A percentile compares a stretch with the other conserved stretches of the same genome.
These are phyloP conservation scores for Hortiboletus campestris DNA, from an alignment of 768 basidiomycete species.

Conservation along the genomic window DNA sequence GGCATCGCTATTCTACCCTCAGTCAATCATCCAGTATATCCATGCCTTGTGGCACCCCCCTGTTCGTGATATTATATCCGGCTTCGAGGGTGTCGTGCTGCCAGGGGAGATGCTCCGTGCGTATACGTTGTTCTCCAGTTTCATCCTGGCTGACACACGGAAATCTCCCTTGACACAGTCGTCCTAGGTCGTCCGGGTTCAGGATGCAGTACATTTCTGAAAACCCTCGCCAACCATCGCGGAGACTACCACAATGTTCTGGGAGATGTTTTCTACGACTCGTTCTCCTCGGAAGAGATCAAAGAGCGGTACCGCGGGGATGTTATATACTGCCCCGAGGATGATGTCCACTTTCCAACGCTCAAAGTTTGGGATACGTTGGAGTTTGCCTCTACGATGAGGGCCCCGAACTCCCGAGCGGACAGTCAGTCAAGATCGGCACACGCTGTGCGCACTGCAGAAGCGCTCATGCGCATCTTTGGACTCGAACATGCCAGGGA, in stretches of 20 bases:
- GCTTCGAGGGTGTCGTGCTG: no score
- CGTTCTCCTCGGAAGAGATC: slow-evolving; percentile 45
- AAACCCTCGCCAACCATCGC: slow-evolving; percentile 48
- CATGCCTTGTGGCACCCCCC: no score
- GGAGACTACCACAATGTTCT: slow-evolving; percentile 41
- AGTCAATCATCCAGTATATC: no score
- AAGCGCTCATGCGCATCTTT: slow-evolving; percentile 65
- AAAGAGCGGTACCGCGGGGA: slow-evolving; percentile 45
- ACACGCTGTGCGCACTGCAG: slow-evolving; percentile 31
- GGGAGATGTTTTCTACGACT: slow-evolving; percentile 44
- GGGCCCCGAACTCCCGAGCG: slow-evolving; percentile 37
- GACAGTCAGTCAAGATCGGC: slow-evolving; percentile 22
- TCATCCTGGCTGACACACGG: no score
- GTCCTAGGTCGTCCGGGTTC: slow-evolving; percentile 84
- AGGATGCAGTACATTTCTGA: slow-evolving; percentile 49
- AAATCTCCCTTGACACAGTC: slow-evolving; percentile 39
- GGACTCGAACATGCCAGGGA: slow-evolving; percentile 71
- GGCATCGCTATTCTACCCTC: no score
- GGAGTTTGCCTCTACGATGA: slow-evolving; percentile 51
- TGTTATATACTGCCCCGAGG: slow-evolving; percentile 40
- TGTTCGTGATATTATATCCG: no score
- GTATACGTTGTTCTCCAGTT: no score
- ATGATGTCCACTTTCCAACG: slow-evolving; percentile 23
- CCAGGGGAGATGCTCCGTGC: no score
- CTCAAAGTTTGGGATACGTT: slow-evolving; percentile 49